Evolutionary conservation across 345 rosid genomes (phyloP), one percentile per base, ranked within the genome.

Genomic region (Euphorbia tirucalli): DNA sequence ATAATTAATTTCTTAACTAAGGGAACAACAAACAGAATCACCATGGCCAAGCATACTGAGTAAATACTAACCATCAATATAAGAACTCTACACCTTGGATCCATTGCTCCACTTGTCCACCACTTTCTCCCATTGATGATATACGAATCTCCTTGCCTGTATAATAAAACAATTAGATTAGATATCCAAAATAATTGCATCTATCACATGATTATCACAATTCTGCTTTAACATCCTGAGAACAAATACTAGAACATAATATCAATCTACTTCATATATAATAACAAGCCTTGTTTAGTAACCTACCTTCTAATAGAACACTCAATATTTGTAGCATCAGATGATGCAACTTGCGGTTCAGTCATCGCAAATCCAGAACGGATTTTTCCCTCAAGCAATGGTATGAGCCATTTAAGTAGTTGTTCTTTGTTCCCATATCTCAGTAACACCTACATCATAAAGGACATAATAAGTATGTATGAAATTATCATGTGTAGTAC

Each of bases 41-140:
- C 49, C 43, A 32, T 25, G 30, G 48, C 19, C 65, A 19, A 22
- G 48, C 37, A 41, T 67, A 3, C 19, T 27, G 21, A 27, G 55
- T 22, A 75, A 75, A 66, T 74, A 87, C 93, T 87, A 71, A 95
- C 99, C 99, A 95, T 95, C 78, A 95, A 88, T 68, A 95, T 88
- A 78, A 95, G 99, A 66, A 95, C 66, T 83, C 75, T 88, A 83
- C 99, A 95, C 76, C 99, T 92, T 10, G 97, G 99, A 86, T 95
- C 99, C 99, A 95, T 92, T 39, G 99, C 99, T 74, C 99, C 99
- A 78, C 97, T 95, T 43, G 99, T 92, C 99, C 99, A 95, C 99
- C 99, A 95, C 79, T 95, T 95, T 70, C 70, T 89, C 70, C 99
- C 99, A 64, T 89, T 95, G 72, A 95, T 89, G 63, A 92, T 68